Percentiles rank a stretch among this genome's conserved stretches.
These are phyloP conservation scores for Halophytophthora polymorphica DNA, from an alignment of 352 stramenopile species.

Conservation along the genomic window DNA sequence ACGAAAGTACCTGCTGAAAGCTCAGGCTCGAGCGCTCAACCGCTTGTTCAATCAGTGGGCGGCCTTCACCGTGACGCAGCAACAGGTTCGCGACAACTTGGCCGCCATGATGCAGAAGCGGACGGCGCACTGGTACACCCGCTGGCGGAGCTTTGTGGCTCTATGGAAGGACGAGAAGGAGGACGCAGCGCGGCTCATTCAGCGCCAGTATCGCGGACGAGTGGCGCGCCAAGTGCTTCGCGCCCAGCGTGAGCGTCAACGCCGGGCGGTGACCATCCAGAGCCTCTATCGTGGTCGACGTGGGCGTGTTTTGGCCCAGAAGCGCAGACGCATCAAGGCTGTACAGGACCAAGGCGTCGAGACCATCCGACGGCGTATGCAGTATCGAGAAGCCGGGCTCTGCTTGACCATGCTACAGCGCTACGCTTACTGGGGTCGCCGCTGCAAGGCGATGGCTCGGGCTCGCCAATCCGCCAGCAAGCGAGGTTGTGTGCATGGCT, in stretches of 20 bases:
- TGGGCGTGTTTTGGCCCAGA: constrained; percentile 15
- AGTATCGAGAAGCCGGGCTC: constrained; percentile 11
- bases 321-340: constrained; percentile 21
- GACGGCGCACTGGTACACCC: constrained; percentile 40
- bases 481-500: constrained; percentile 12
- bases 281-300: constrained; percentile 47
- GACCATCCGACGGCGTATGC: constrained; percentile 34
- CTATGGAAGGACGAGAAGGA: constrained; percentile 26
- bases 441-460: constrained; percentile 34
- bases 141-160: constrained; percentile 38
- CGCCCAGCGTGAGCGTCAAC: constrained; percentile 25
- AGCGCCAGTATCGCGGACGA: constrained; percentile 58
- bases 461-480: constrained; percentile 11
- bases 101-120: constrained; percentile 38
- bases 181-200: constrained; percentile 38
- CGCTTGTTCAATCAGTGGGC: constrained; percentile 61
- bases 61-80: constrained; percentile 27
- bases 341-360: constrained; percentile 27
- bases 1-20: constrained; percentile 50
- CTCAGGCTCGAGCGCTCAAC: constrained; percentile 41
- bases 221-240: constrained; percentile 46
- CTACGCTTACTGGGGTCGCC: constrained; percentile 14
- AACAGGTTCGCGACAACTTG: constrained; percentile 47
- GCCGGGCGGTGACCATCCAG: constrained; percentile 42
- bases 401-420: constrained; percentile 34